Evolutionary conservation across 108 stramenopile species (phyloP), one percentile per base, ranked within the genome.

Genomic region (Cyclostephanos invisitatus): DNA sequence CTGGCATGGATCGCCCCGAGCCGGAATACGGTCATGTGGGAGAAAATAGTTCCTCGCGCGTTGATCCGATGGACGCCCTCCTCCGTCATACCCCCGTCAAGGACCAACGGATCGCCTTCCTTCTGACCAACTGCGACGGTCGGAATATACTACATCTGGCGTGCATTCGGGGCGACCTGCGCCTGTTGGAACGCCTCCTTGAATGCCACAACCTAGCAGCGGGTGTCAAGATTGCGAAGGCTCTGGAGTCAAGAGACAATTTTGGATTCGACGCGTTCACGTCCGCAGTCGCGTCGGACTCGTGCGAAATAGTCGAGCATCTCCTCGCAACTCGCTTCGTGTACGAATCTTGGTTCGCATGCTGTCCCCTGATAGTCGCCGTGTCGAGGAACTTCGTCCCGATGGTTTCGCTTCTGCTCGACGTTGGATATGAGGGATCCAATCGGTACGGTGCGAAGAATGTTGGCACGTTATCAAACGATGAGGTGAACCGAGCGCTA

Each of bases 141-240:
- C 77, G 85, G 53, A 90, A 85, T 32, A 27, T 85, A 3, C 54
- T 90, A 17, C 91, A 93, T 62, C 32, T 87, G 8, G 89, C 88
- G 44, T 93, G 89, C 62, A 62, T 59, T 8, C 35, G 56, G 12
- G 88, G 84, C 10, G 67, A 82, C 28, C 64, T 81, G 8, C 67
- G 75, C 27, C 73, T 88, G 44, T 76, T 89, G 14, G 84, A 87
- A 65, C 55, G 65, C 12, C 75, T 93, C 60, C 64, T 90, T 10
- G 48, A 58, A 11, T 58, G 56, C 14, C 81, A 78, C 35, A 64
- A 25, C 38, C 68, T 55, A 17, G 58, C 83, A 17, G 58, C 83
- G 7, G 74, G 74, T 4, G 27, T 22, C 7, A 75, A 42, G 8
- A 54, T 89, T 0, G 69, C 66, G 51, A 90, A 90, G 60, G 57